Evolutionary conservation across 2,329 filamentous ascomycete genomes (phyloP).

Genomic region (Massarina eburnea): DNA sequence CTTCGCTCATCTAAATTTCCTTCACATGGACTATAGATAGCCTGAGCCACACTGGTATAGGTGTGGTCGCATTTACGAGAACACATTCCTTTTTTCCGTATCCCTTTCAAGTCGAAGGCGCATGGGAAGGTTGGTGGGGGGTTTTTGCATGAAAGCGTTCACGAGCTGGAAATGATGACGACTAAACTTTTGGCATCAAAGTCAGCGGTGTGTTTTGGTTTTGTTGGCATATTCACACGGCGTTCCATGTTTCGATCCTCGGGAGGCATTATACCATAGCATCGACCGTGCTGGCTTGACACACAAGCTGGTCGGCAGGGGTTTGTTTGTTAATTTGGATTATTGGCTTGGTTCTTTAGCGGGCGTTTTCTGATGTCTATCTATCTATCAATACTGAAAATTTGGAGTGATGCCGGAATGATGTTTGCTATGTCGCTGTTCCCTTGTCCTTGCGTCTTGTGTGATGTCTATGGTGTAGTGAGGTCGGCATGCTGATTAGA

Average conservation of each 20-base stretch:
- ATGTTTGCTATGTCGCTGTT: too few species aligned
- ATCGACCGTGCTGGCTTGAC: not conserved
- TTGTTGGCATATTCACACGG: conserved; percentile 1
- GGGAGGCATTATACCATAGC: conserved; percentile 6
- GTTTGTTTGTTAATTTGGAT: not conserved
- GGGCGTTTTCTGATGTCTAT: conserved; percentile 6
- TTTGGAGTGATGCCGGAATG: too few species aligned
- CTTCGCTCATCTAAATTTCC: conserved; percentile 30
- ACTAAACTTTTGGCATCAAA: conserved; percentile 15
- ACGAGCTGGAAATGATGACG: conserved; percentile 12
- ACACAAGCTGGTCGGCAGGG: not conserved
- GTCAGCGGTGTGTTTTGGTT: conserved; percentile 24
- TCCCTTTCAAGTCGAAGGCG: not conserved
- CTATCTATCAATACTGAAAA: too few species aligned
- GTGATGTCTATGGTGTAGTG: too few species aligned
- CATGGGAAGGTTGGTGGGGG: too few species aligned
- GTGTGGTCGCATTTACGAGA: too few species aligned
- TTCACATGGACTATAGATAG: not conserved
- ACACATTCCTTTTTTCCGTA: not conserved
- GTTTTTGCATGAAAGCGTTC: not conserved
- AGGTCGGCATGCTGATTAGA: too few species aligned
- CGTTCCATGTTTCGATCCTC: not conserved
- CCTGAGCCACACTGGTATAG: too few species aligned
- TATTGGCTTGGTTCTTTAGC: too few species aligned
- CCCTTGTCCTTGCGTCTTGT: not conserved